A percentile compares a stretch with the other conserved stretches of the same genome.
Evolutionary conservation across 2,329 filamentous ascomycete species (phyloP).

Genomic region (Trichoderma sp.): DNA sequence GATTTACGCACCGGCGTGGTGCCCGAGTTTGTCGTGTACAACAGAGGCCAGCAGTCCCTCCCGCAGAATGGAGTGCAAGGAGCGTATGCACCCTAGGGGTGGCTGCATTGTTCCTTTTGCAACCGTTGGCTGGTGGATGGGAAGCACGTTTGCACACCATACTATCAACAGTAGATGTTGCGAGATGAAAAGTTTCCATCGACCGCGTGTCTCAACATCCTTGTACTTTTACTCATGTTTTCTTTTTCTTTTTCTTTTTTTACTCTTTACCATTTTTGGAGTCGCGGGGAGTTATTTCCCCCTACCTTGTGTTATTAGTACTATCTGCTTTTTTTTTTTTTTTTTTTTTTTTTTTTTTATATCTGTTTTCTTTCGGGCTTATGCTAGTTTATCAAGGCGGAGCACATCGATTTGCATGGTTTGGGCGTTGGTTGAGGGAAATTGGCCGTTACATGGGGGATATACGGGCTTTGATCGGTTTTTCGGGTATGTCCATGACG

Average conservation of each 20-base stretch:
- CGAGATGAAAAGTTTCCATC: background rate
- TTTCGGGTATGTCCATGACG: slow-evolving; percentile 1
- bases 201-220: slow-evolving; percentile 3
- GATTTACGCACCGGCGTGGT: slow-evolving; percentile 71
- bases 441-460: slow-evolving; percentile 14
- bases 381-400: slow-evolving; percentile 27
- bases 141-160: slow-evolving; percentile 9
- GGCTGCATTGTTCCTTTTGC: slow-evolving; percentile 29
- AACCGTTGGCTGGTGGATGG: slow-evolving; percentile 17
- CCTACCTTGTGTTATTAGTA: background rate
- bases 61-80: slow-evolving; percentile 37
- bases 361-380: background rate
- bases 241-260: slow-evolving; percentile 27
- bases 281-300: background rate
- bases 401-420: slow-evolving; percentile 35
- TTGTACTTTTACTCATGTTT: slow-evolving; percentile 22
- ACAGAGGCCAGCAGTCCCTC: slow-evolving; percentile 34
- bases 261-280: slow-evolving; percentile 14
- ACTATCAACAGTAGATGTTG: background rate
- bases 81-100: slow-evolving; percentile 41
- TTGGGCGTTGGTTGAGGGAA: slow-evolving; percentile 35
- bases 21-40: slow-evolving; percentile 57
- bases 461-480: slow-evolving; percentile 12
- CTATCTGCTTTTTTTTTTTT: slow-evolving; percentile 3
- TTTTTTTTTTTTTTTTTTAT: background rate